A percentile compares a stretch with the other conserved stretches of the same genome.
Evolutionary conservation across 2,329 filamentous ascomycete species (phyloP).

Genomic region (Botrytis medusae): DNA sequence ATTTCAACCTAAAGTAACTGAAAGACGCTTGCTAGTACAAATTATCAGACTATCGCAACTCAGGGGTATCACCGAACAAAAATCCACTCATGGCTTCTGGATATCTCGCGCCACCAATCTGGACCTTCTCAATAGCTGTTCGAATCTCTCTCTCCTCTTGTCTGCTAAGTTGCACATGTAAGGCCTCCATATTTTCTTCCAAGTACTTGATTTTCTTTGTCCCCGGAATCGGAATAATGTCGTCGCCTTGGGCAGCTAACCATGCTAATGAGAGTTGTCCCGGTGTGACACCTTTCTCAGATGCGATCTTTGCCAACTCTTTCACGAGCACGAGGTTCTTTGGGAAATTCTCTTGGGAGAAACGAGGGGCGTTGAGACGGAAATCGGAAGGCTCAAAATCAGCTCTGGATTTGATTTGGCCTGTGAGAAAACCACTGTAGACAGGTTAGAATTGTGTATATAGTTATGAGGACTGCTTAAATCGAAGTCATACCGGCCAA

Average conservation of each 20-base stretch:
- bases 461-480: neutral
- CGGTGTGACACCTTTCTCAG: constrained; percentile 50
- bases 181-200: constrained; percentile 38
- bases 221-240: constrained; percentile 55
- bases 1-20: neutral
- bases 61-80: constrained; percentile 31
- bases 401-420: constrained; percentile 46
- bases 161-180: constrained; percentile 25
- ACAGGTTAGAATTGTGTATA: neutral
- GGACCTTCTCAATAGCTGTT: constrained; percentile 46
- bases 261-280: constrained; percentile 54
- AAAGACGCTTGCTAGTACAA: neutral
- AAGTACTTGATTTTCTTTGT: constrained; percentile 49
- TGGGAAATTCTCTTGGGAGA: constrained; percentile 50
- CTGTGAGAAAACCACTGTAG: constrained; percentile 53
- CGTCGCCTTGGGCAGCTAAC: constrained; percentile 52
- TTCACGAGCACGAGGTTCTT: constrained; percentile 52
- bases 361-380: constrained; percentile 47
- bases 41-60: constrained; percentile 21
- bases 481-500: constrained; percentile 44
- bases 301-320: constrained; percentile 46
- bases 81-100: constrained; percentile 41
- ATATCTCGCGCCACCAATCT: constrained; percentile 51
- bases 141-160: constrained; percentile 31
- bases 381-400: constrained; percentile 52